Evolutionary conservation across 768 basidiomycete genomes (phyloP).

Genomic region (Favolaschia claudopus): DNA sequence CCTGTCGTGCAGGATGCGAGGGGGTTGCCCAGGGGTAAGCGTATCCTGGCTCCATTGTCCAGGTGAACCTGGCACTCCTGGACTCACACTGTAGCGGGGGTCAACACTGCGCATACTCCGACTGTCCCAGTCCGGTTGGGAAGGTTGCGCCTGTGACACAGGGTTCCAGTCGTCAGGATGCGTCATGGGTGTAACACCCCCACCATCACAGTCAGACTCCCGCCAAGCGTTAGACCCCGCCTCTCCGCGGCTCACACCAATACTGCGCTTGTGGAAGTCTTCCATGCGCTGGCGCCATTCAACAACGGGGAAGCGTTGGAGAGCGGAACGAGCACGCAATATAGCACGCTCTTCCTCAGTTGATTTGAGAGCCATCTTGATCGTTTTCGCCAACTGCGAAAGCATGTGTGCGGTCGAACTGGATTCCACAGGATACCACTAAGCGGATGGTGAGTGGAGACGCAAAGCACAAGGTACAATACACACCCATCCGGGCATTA

Average conservation of each 20-base stretch:
- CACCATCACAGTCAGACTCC: conserved; percentile 68
- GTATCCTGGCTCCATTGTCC: conserved; percentile 70
- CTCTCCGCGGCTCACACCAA: conserved; percentile 68
- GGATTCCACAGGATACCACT: conserved; percentile 99
- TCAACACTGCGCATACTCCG: conserved; percentile 49
- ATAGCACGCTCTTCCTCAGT: conserved; percentile 91
- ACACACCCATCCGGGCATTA: conserved; percentile 98
- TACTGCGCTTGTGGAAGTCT: conserved; percentile 91
- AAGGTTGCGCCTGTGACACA: conserved; percentile 65
- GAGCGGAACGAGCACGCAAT: conserved; percentile 90
- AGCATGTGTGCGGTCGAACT: conserved; percentile 93
- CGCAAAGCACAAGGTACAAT: background rate
- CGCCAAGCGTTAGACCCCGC: conserved; percentile 84
- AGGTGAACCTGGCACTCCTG: conserved; percentile 60
- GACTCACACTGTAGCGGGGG: conserved; percentile 25
- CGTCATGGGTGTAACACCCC: conserved; percentile 54
- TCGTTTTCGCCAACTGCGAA: conserved; percentile 92
- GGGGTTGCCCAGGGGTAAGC: conserved; percentile 52
- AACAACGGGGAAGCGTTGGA: conserved; percentile 96
- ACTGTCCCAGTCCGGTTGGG: conserved; percentile 80
- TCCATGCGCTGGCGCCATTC: conserved; percentile 97
- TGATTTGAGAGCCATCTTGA: conserved; percentile 93
- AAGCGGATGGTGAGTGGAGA: conserved; percentile 10
- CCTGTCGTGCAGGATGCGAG: conserved; percentile 50
- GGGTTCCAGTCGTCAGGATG: conserved; percentile 87